phyloP scores from a whole-genome alignment of 2,329 filamentous ascomycete species.

The Coniochaeta ligniaria region DNA sequence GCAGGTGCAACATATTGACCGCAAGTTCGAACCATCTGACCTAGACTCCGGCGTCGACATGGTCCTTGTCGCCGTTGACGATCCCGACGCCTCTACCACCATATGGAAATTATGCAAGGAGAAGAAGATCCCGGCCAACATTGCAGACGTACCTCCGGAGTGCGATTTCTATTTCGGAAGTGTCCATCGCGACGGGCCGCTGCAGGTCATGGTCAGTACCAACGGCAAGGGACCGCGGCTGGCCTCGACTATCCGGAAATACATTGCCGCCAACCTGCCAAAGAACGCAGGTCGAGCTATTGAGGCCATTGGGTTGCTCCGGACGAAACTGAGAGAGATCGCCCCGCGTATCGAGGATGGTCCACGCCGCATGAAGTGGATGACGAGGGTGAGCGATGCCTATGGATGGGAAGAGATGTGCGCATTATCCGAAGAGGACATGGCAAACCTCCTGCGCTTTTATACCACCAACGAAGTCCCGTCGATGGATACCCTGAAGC shows the following conservation, averaged over 20 bases:
- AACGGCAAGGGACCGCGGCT: conserved; percentile 93
- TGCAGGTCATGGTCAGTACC: conserved; percentile 98
- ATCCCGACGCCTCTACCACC: conserved; percentile 78
- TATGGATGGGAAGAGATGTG: conserved; percentile 83
- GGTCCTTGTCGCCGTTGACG: conserved; percentile 90
- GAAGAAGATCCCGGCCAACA: conserved; percentile 79
- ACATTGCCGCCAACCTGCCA: conserved; percentile 73
- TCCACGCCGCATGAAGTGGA: conserved; percentile 90
- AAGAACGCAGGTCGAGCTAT: conserved; percentile 79
- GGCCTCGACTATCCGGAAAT: conserved; percentile 75
- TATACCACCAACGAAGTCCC: conserved; percentile 56
- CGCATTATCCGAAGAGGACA: conserved; percentile 72
- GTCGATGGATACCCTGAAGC: conserved; percentile 44
- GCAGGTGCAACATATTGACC: conserved; percentile 74
- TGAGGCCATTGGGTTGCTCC: conserved; percentile 71
- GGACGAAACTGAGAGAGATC: conserved; percentile 69
- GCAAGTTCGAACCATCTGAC: conserved; percentile 79
- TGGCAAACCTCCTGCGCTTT: conserved; percentile 73
- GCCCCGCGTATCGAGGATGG: conserved; percentile 69
- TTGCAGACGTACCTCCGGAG: conserved; percentile 92
- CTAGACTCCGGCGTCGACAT: conserved; percentile 77
- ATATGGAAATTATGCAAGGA: conserved; percentile 95
- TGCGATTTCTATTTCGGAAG: conserved; percentile 99
- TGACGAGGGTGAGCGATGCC: conserved; percentile 82
- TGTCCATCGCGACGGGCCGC: conserved; percentile 85